Conservation (phyloP, 208 protist genomes). For the Acanthamoeba royreba region DNA sequence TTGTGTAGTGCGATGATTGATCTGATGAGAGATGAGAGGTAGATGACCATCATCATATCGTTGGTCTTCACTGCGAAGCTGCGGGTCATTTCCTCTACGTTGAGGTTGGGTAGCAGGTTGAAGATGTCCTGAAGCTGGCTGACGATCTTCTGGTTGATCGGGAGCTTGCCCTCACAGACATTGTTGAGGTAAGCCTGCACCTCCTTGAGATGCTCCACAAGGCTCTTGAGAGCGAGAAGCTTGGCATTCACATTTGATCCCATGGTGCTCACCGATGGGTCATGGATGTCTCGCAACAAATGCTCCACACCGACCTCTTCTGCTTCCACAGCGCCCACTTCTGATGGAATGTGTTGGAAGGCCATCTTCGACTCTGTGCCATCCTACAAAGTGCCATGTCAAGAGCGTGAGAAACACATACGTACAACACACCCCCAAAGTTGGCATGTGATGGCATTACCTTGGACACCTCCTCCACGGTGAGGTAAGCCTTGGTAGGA, state of each 20-base stretch:
- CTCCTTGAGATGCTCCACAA: conserved; percentile 75
- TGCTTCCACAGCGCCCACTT: conserved; percentile 94
- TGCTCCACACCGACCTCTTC: conserved; percentile 99
- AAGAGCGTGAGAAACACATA: not conserved
- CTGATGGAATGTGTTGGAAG: conserved; percentile 86
- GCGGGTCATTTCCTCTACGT: conserved; percentile 71
- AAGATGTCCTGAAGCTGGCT: conserved; percentile 89
- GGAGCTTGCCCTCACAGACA: conserved; percentile 78
- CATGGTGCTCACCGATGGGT: conserved; percentile 92
- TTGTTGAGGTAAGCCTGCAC: conserved; percentile 76
- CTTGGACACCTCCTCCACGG: conserved; percentile 82
- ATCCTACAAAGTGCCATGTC: conserved; percentile 56
- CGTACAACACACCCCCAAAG: not conserved
- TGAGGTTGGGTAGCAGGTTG: conserved; percentile 90
- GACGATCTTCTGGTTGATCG: conserved; percentile 88
- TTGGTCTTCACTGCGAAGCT: conserved; percentile 81
- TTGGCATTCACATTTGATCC: conserved; percentile 92
- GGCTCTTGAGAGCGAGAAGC: conserved; percentile 89
- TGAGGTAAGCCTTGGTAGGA: conserved; percentile 86
- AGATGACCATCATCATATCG: conserved; percentile 83
- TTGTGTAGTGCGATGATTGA: conserved; percentile 89
- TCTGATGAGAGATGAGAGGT: conserved; percentile 87
- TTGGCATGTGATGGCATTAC: not conserved
- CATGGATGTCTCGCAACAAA: conserved; percentile 89
- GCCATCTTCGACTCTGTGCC: conserved; percentile 77